Evolutionary conservation across 169 alveolate genomes (phyloP).

Genomic region (Eimeria zaria): DNA sequence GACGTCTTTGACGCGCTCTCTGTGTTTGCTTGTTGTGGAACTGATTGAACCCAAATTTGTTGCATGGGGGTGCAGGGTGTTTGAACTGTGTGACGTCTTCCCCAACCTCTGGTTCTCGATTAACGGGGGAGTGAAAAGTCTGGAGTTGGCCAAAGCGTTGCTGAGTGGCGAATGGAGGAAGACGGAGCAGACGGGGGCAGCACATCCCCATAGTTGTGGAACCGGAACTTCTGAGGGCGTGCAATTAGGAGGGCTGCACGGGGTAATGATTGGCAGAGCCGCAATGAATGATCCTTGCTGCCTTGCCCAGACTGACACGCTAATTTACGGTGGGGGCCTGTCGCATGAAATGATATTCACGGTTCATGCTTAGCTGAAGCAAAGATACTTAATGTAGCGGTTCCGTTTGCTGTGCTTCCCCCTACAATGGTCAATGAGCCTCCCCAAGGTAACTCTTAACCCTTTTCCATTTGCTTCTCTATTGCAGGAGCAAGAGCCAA

Average conservation of each 20-base stretch:
- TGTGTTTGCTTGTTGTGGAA: not conserved
- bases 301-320: constrained; percentile 84
- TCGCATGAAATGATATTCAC: not conserved
- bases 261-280: constrained; percentile 90
- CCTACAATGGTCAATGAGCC: not conserved
- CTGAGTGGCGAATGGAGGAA: constrained; percentile 85
- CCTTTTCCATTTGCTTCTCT: not conserved
- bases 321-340: constrained; percentile 79
- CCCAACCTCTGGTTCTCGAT: constrained; percentile 95
- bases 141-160: constrained; percentile 88
- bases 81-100: constrained; percentile 91
- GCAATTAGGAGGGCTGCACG: constrained; percentile 37
- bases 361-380: not conserved
- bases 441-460: not conserved
- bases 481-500: constrained; percentile 22
- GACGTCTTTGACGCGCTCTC: not conserved
- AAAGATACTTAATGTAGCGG: not conserved
- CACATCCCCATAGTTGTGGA: not conserved
- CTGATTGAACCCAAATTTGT: not conserved
- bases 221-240: not conserved
- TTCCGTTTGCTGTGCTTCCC: not conserved
- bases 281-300: constrained; percentile 86
- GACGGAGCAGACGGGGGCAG: not conserved
- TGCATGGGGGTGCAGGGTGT: constrained; percentile 90
- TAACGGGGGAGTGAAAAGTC: constrained; percentile 96